phyloP scores from a whole-genome alignment of 257 asterid genomes.

The Fraxinus pennsylvanica region DNA sequence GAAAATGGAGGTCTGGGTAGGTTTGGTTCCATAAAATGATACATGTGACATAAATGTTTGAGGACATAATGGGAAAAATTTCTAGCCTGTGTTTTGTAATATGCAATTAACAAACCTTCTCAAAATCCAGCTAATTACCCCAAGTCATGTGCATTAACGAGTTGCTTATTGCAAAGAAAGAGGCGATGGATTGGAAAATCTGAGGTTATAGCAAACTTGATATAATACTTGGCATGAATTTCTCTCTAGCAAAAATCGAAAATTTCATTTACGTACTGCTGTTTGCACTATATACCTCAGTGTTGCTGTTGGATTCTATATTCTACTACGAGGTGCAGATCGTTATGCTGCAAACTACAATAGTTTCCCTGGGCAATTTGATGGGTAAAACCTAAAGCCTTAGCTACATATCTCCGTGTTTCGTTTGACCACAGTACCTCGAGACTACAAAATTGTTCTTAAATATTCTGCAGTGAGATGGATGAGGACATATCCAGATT shows the following conservation, averaged over 20 bases:
- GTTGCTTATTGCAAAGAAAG: neutral
- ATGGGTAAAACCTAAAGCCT: slow-evolving; percentile 56
- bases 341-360: slow-evolving; percentile 84
- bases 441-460: slow-evolving; percentile 19
- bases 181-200: neutral
- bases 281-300: slow-evolving; percentile 44
- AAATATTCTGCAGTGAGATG: slow-evolving; percentile 62
- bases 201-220: neutral
- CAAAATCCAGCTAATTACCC: neutral
- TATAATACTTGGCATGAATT: neutral
- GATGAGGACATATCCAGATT: slow-evolving; percentile 92
- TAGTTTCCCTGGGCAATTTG: slow-evolving; percentile 88
- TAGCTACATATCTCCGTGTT: slow-evolving; percentile 6
- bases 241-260: neutral
- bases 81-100: too few relatives aligned
- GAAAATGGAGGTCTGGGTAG: neutral
- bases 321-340: slow-evolving; percentile 91
- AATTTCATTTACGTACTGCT: slow-evolving; percentile 23
- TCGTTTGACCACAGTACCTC: neutral
- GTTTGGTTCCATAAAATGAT: neutral
- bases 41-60: neutral
- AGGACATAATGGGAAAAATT: neutral
- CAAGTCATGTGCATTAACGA: neutral
- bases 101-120: neutral
- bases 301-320: slow-evolving; percentile 76